Percentiles rank a stretch among this genome's conserved stretches.
These are phyloP conservation scores for Candida ipomoeae DNA, from an alignment of 805 yeast genomes.

Conservation along the genomic window DNA sequence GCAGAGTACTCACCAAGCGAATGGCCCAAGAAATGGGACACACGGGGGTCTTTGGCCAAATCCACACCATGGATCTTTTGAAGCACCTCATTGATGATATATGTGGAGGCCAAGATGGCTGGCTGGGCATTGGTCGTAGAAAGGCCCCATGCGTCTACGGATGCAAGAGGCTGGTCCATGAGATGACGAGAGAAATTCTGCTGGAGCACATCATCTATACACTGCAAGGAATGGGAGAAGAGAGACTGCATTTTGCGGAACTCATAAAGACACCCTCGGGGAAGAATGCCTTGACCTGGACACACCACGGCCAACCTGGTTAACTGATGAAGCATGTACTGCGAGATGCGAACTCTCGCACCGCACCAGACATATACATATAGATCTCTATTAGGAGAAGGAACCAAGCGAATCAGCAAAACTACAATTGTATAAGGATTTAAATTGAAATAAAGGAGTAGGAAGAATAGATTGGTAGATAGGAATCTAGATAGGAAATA, in stretches of 20 bases:
- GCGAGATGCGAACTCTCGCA: neutral
- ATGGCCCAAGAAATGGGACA: constrained; percentile 14
- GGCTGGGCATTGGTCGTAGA: constrained; percentile 47
- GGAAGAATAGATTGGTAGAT: too few species aligned
- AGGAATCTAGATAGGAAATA: too few species aligned
- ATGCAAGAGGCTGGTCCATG: constrained; percentile 6
- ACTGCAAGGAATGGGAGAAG: constrained; percentile 11
- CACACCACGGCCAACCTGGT: constrained; percentile 15
- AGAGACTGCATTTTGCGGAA: constrained; percentile 7
- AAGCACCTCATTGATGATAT: constrained; percentile 9
- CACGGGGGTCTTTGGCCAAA: constrained; percentile 16
- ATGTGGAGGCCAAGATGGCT: constrained; percentile 43
- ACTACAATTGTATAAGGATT: too few species aligned
- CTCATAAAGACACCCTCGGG: constrained; percentile 15
- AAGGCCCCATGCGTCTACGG: constrained; percentile 15
- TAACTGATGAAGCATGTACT: neutral
- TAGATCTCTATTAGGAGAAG: too few species aligned
- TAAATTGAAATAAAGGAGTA: too few species aligned
- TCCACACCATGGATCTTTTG: constrained; percentile 9
- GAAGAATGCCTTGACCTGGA: constrained; percentile 19
- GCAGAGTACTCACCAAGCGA: constrained; percentile 19
- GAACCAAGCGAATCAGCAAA: too few species aligned
- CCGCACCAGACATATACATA: too few species aligned
- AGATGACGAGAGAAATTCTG: constrained; percentile 10
- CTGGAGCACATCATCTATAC: constrained; percentile 14